Conservation (phyloP, 2,329 filamentous ascomycete genomes). For the Coniochaeta pulveracea region DNA sequence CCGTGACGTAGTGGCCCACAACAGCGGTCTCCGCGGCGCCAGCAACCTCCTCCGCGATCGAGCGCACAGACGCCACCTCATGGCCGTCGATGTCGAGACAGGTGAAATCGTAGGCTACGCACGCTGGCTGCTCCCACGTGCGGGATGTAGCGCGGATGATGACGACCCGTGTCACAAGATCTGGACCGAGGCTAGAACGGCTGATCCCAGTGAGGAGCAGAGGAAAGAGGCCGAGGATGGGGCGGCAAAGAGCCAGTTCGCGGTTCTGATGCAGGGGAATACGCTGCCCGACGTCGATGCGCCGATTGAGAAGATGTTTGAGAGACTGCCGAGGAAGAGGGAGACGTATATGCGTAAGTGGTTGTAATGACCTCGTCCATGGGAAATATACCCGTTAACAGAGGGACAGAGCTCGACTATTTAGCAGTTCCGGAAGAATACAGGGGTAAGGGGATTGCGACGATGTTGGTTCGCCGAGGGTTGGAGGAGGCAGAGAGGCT, state of each 20-base stretch:
- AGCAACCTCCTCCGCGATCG: constrained; percentile 11
- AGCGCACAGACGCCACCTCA: constrained; percentile 10
- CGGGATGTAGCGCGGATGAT: background rate
- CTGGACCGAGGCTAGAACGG: constrained; percentile 3
- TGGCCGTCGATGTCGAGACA: constrained; percentile 12
- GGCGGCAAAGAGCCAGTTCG: constrained; percentile 1
- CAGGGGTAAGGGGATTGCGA: constrained; percentile 12
- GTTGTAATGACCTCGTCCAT: background rate
- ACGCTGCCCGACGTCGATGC: background rate
- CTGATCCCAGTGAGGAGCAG: background rate
- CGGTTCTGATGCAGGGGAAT: background rate
- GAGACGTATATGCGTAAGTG: constrained; percentile 1
- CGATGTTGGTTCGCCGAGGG: constrained; percentile 10
- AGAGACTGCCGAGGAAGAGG: background rate
- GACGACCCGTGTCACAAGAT: background rate
- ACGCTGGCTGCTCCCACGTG: constrained; percentile 11
- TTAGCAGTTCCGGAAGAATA: constrained; percentile 14
- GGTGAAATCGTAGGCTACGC: constrained; percentile 12
- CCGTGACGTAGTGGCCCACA: background rate
- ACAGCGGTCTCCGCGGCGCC: constrained; percentile 1
- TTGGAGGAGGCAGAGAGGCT: constrained; percentile 12
- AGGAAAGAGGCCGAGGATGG: constrained; percentile 3
- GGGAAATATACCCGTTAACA: background rate
- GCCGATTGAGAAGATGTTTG: background rate
- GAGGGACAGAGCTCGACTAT: constrained; percentile 12